A percentile compares a stretch with the other conserved stretches of the same genome.
phyloP scores from a whole-genome alignment of 495 filamentous ascomycete genomes.

The Penicillium simplicissimum region DNA sequence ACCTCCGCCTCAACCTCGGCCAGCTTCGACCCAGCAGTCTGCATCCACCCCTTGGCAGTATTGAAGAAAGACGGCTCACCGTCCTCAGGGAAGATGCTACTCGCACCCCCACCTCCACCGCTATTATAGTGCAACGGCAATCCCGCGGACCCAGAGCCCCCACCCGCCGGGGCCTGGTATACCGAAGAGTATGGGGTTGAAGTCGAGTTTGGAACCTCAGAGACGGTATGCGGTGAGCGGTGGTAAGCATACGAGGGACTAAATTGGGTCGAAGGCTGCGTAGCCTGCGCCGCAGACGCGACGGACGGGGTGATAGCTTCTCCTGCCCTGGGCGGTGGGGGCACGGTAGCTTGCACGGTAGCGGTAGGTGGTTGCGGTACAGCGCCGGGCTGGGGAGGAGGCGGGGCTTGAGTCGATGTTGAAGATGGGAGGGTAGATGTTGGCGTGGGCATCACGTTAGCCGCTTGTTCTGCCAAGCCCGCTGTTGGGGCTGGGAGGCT shows the following conservation, averaged over 20 bases:
- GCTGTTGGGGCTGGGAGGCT: constrained; percentile 28
- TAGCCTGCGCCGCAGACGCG: constrained; percentile 17
- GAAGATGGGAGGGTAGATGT: constrained; percentile 24
- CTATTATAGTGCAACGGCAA: constrained; percentile 31
- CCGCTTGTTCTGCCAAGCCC: constrained; percentile 22
- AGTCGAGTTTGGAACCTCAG: constrained; percentile 37
- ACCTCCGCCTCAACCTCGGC: constrained; percentile 65
- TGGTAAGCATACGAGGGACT: constrained; percentile 23
- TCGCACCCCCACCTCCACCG: constrained; percentile 19
- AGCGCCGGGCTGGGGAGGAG: constrained; percentile 64
- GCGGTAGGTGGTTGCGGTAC: constrained; percentile 36
- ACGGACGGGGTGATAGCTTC: constrained; percentile 40
- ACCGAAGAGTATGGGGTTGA: constrained; percentile 50
- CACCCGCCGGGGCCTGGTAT: constrained; percentile 48
- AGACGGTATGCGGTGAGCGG: constrained; percentile 12
- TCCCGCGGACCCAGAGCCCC: constrained; percentile 16
- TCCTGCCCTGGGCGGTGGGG: constrained; percentile 58
- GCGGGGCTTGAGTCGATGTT: constrained; percentile 34
- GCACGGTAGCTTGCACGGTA: constrained; percentile 28
- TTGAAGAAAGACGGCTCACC: constrained; percentile 52
- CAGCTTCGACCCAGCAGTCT: constrained; percentile 60
- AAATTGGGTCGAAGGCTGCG: constrained; percentile 28
- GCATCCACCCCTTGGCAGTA: constrained; percentile 60
- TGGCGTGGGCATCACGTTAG: constrained; percentile 15
- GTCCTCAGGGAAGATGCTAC: constrained; percentile 34